Evolutionary conservation across 805 yeast species (phyloP).

Genomic region (Metschnikowia gelsemii): DNA sequence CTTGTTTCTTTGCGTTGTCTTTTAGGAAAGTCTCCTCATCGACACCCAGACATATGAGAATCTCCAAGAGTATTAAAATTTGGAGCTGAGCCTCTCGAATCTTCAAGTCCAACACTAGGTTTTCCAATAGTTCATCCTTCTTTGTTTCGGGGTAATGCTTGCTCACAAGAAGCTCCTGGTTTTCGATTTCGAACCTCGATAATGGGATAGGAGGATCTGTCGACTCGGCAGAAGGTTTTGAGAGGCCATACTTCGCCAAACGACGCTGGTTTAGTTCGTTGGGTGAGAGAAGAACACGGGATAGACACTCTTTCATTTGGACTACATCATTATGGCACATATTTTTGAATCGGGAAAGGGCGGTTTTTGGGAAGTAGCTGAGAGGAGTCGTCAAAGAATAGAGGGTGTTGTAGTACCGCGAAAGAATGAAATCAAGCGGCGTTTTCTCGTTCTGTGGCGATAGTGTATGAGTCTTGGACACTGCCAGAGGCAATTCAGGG

Average conservation of each 20-base stretch:
- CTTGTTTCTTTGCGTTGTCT: slow-evolving; percentile 29
- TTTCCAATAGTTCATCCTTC: slow-evolving; percentile 24
- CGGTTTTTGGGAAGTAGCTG: slow-evolving; percentile 49
- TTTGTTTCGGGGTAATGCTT: slow-evolving; percentile 6
- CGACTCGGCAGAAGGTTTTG: slow-evolving; percentile 5
- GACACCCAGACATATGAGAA: slow-evolving; percentile 34
- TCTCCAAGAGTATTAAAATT: slow-evolving; percentile 47
- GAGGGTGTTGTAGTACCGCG: slow-evolving; percentile 36
- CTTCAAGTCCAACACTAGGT: slow-evolving; percentile 43
- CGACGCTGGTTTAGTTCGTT: slow-evolving; percentile 47
- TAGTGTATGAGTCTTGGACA: slow-evolving; percentile 5
- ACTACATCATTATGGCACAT: slow-evolving; percentile 35
- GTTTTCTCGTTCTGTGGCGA: slow-evolving; percentile 23
- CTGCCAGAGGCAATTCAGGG: neutral
- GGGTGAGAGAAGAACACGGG: slow-evolving; percentile 31
- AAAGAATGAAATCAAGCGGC: slow-evolving; percentile 32
- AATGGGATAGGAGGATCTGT: slow-evolving; percentile 5
- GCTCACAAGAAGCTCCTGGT: slow-evolving; percentile 23
- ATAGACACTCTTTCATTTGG: slow-evolving; percentile 25
- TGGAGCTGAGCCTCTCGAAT: slow-evolving; percentile 59
- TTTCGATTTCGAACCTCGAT: slow-evolving; percentile 26
- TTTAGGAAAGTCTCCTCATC: slow-evolving; percentile 38
- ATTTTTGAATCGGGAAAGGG: slow-evolving; percentile 45
- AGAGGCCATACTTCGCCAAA: slow-evolving; percentile 29
- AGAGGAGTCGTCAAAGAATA: slow-evolving; percentile 43